Evolutionary conservation across 768 basidiomycete species (phyloP), one percentile per base, ranked within the genome.

Genomic region (Psilocybe cubensis): DNA sequence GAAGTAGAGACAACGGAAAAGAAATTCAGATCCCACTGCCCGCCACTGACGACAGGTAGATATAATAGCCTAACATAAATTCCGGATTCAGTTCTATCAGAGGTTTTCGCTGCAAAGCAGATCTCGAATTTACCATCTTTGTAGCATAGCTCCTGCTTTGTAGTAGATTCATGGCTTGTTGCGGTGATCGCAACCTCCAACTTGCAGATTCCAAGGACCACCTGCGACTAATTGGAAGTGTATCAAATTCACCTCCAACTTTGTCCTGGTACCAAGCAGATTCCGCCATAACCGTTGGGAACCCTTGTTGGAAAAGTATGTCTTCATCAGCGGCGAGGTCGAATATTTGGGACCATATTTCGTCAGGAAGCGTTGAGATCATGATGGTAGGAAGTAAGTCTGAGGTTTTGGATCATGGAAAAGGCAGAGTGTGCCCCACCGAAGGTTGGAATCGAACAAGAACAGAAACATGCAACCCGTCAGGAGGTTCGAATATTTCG

Each of bases 301-400:
- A 68, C 0, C 79, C 80, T 49, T 80, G 79, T 61, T 83, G 81
- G 60, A 88, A 84, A 29, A 91, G 78, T n/a, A 82, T 74, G 61
- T 88, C 85, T 63, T 91, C 88, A 50, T 88, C 86, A 4, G 85
- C 81, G 1, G 89, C 87, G 23, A 88, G 76, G 64, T 87, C 81
- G 64, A 92, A 91, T 6, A 92, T 88, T 44, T 83, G 76, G 1
- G 80, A 78, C 83, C 85, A 86, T 2, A 92, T 74, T 74, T 92
- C 90, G 7, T 82, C 80, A 3, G 90, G 90, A 2, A 92, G 77
- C 43, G 79, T 74, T 12, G 57, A 40, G 41, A 51, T 42, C 58
- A 55, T 55, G 20, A 18, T 23, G 9, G 20, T 21, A 20, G 18
- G 48, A 17, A 20, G 29, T 28, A 17, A 21, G 31, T 12, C 38